Evolutionary conservation across 2,329 filamentous ascomycete species (phyloP).

Genomic region (Didymella sp.): DNA sequence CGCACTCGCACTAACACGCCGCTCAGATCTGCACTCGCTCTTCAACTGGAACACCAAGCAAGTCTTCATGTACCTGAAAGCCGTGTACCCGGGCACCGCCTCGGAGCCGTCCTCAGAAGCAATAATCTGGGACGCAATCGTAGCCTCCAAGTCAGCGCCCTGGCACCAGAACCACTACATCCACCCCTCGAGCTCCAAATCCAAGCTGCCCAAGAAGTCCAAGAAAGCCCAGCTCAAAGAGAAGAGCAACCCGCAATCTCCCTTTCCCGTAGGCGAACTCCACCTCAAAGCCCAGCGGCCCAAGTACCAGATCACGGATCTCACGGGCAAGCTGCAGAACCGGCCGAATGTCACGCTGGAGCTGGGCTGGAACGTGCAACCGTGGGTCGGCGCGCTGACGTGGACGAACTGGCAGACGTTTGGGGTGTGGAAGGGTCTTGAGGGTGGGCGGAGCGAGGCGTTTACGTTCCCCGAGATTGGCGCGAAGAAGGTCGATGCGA

Average conservation of each 20-base stretch:
- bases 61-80: constrained; percentile 94
- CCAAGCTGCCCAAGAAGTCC: constrained; percentile 48
- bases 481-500: constrained; percentile 64
- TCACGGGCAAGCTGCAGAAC: constrained; percentile 77
- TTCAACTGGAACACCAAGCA: constrained; percentile 99
- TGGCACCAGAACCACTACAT: constrained; percentile 60
- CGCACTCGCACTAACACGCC: background rate
- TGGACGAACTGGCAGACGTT: constrained; percentile 67
- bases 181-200: constrained; percentile 63
- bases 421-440: constrained; percentile 69
- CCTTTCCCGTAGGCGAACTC: constrained; percentile 69
- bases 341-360: constrained; percentile 76
- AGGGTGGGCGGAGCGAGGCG: constrained; percentile 67
- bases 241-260: constrained; percentile 23
- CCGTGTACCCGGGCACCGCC: constrained; percentile 65
- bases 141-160: constrained; percentile 73
- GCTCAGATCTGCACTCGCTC: constrained; percentile 78
- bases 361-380: constrained; percentile 95
- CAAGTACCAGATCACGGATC: constrained; percentile 97
- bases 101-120: constrained; percentile 63
- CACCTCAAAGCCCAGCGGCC: constrained; percentile 83
- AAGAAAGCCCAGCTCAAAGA: constrained; percentile 26
- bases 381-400: constrained; percentile 87
- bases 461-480: constrained; percentile 73
- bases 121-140: constrained; percentile 96